Evolutionary conservation across 129 eudicot genomes (phyloP).

Genomic region (Centella asiatica): DNA sequence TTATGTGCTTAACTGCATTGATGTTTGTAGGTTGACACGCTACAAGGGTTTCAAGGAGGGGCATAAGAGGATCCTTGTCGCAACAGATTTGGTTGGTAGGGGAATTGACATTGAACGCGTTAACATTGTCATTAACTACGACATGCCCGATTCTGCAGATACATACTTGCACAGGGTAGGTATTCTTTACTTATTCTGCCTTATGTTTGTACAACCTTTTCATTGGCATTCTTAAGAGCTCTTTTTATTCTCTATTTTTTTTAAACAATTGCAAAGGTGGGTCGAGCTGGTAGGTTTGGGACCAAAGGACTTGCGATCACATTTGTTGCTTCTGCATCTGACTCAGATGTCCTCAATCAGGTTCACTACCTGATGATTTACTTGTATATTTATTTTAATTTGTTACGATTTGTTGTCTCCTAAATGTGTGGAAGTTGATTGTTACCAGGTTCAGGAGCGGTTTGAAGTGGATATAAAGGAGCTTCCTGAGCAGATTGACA

Average conservation of each 20-base stretch:
- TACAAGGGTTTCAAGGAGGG: constrained; percentile 95
- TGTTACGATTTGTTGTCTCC: not conserved
- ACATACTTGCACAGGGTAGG: constrained; percentile 79
- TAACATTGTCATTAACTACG: constrained; percentile 94
- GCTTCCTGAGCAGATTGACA: constrained; percentile 96
- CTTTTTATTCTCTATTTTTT: not conserved
- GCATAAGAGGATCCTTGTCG: constrained; percentile 89
- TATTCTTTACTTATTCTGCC: not conserved
- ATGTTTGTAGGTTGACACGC: constrained; percentile 60
- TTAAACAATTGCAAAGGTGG: constrained; percentile 51
- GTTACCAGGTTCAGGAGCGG: constrained; percentile 89
- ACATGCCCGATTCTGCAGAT: constrained; percentile 98
- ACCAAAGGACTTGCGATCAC: constrained; percentile 99
- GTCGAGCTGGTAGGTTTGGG: constrained; percentile 97
- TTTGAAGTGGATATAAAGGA: constrained; percentile 94
- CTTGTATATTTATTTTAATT: not conserved
- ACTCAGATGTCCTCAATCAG: constrained; percentile 92
- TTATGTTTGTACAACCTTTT: not conserved
- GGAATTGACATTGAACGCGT: constrained; percentile 95
- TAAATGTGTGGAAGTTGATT: not conserved
- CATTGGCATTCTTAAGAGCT: not conserved
- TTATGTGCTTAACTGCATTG: not conserved
- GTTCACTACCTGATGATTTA: constrained; percentile 16
- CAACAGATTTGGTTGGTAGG: constrained; percentile 94
- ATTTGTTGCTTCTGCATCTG: constrained; percentile 81